Evolutionary conservation across 345 rosid species (phyloP).

Genomic region (Combretum micranthum): DNA sequence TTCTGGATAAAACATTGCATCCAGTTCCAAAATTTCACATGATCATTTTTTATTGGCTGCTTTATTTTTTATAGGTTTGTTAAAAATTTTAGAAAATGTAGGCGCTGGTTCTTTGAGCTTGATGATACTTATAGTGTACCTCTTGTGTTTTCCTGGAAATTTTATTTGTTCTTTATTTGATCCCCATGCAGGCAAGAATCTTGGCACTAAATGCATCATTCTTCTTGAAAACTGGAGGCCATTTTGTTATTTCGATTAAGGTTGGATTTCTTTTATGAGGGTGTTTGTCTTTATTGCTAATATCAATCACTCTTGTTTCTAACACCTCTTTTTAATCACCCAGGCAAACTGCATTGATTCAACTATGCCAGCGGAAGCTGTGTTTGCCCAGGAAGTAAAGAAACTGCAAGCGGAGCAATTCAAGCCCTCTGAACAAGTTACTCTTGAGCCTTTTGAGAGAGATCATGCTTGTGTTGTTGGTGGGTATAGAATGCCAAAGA

Average conservation of each 20-base stretch:
- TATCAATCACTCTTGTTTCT: too few relatives aligned
- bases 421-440: constrained; percentile 84
- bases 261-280: constrained; percentile 25
- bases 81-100: too few relatives aligned
- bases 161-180: neutral
- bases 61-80: too few relatives aligned
- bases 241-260: constrained; percentile 98
- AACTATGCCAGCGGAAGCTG: constrained; percentile 79
- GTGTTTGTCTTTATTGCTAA: neutral
- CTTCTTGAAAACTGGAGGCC: constrained; percentile 90
- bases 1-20: too few relatives aligned
- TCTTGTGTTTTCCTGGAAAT: too few relatives aligned
- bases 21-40: too few relatives aligned
- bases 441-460: constrained; percentile 91
- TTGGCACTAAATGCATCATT: constrained; percentile 77
- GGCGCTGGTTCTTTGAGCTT: too few relatives aligned
- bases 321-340: too few relatives aligned
- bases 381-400: constrained; percentile 81
- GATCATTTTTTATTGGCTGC: too few relatives aligned
- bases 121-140: too few relatives aligned
- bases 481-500: constrained; percentile 79
- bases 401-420: constrained; percentile 79
- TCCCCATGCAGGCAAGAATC: constrained; percentile 73
- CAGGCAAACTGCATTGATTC: constrained; percentile 97
- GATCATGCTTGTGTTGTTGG: constrained; percentile 97